Base-by-base conservation (phyloP, 2,329 filamentous ascomycete species). In the Colletotrichum sp. region DNA sequence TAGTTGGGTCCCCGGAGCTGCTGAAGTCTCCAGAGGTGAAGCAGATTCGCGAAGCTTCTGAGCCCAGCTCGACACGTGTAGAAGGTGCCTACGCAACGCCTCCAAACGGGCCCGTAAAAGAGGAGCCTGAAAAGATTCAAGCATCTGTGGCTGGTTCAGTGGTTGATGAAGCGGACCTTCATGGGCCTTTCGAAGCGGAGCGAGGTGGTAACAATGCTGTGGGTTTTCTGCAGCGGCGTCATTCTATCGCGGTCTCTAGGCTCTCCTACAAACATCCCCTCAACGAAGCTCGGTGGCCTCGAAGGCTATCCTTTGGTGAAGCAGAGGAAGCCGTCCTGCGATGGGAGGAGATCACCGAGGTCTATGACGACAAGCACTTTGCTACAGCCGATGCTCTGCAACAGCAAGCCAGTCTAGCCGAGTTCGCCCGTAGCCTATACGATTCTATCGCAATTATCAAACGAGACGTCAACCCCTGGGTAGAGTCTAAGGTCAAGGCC, bases 241-340 rank as follows among this genome's bases (percentile, higher is more conserved):
- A 93, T 79, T 93, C 92, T 79, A 83, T 91, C 52, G 85, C 87
- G 6, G 81, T 82, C 3, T 80, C 82, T 1, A 82, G 82, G 9
- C 74, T 82, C 6, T 75, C 79, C 30, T 80, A 82, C 34, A 82
- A 79, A 68, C 84, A 73, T 3, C 77, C 76, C 8, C 83, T 86
- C 3, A 89, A 91, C 76, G 92, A 94, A 77, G 88, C 88, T 32
- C 91, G 90, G 73, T 95, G 93, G 90, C 91, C 94, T 2, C 92
- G 94, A 3, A 91, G 94, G 59, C 88, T 96, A 77, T 96, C 94
- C 6, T 96, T 96, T 82, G 92, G 93, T 74, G 89, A 93, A 60
- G 94, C 93, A 2, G 94, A 95, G 84, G 93, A 95, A 76, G 94
- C 92, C n/a, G 85, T 96, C 9, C 85, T 96, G 2, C 87, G 85